These are phyloP conservation scores for Saccharomycopsis javanensis DNA, from an alignment of 805 yeast species.

Conservation along the genomic window DNA sequence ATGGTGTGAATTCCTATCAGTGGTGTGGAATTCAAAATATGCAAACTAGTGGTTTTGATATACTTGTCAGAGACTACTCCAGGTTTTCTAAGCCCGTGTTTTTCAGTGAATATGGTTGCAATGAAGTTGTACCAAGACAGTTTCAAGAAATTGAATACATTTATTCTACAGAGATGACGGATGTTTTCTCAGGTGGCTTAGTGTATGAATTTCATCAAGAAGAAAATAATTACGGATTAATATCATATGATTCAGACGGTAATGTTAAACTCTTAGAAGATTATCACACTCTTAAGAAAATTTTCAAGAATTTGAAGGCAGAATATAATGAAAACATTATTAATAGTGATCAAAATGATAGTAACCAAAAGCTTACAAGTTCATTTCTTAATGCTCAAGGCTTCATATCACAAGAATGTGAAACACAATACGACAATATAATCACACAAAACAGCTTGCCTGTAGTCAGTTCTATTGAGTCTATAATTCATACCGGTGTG, in stretches of 20 bases:
- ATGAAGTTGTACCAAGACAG: slow-evolving; percentile 63
- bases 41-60: slow-evolving; percentile 62
- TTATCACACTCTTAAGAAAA: slow-evolving; percentile 38
- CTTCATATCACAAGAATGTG: slow-evolving; percentile 25
- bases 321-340: slow-evolving; percentile 25
- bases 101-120: slow-evolving; percentile 89
- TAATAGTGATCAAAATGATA: slow-evolving; percentile 21
- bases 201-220: slow-evolving; percentile 77
- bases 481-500: slow-evolving; percentile 38
- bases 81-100: slow-evolving; percentile 69
- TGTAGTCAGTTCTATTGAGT: slow-evolving; percentile 23
- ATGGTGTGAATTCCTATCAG: slow-evolving; percentile 74
- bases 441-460: slow-evolving; percentile 39
- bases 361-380: slow-evolving; percentile 13
- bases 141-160: slow-evolving; percentile 70
- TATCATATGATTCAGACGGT: slow-evolving; percentile 37
- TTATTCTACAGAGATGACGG: slow-evolving; percentile 63
- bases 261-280: slow-evolving; percentile 37
- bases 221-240: slow-evolving; percentile 70
- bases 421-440: slow-evolving; percentile 28
- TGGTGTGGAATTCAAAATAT: slow-evolving; percentile 80
- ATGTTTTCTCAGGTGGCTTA: slow-evolving; percentile 75
- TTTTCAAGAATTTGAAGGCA: slow-evolving; percentile 31
- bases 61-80: slow-evolving; percentile 61
- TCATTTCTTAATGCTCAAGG: background rate